These are phyloP conservation scores for Solanum habrochaites DNA, from an alignment of 257 asterid species.

Conservation along the genomic window DNA sequence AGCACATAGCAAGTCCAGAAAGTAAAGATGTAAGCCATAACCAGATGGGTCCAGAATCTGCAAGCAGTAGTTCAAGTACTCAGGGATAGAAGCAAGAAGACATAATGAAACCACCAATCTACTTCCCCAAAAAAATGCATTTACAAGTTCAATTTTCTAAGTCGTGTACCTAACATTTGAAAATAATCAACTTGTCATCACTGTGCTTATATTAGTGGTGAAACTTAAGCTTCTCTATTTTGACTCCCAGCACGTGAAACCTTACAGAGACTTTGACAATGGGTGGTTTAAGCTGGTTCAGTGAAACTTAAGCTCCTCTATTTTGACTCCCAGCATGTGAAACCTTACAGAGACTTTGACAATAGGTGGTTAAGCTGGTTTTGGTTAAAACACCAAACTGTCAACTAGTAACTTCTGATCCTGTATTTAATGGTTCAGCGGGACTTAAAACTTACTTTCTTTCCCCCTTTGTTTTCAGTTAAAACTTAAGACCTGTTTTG, in stretches of 20 bases:
- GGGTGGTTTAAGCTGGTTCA: neutral
- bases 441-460: neutral
- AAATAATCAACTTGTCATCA: neutral
- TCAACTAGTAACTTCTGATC: neutral
- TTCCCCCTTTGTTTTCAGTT: neutral
- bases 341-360: neutral
- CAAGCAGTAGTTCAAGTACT: slow-evolving; percentile 3
- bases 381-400: neutral
- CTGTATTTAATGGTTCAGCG: neutral
- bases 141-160: neutral
- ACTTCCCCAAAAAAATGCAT: neutral
- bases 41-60: slow-evolving; percentile 91
- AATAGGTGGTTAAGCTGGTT: neutral
- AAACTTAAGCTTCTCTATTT: neutral
- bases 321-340: neutral
- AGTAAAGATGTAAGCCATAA: slow-evolving; percentile 80
- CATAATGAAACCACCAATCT: neutral
- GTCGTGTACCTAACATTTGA: neutral
- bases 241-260: neutral
- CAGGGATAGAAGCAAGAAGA: neutral
- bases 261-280: neutral
- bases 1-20: slow-evolving; percentile 80
- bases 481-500: neutral
- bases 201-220: neutral
- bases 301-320: neutral